A percentile compares a stretch with the other conserved stretches of the same genome.
Conservation (phyloP, 257 asterid species). For the Misopates orontium region DNA sequence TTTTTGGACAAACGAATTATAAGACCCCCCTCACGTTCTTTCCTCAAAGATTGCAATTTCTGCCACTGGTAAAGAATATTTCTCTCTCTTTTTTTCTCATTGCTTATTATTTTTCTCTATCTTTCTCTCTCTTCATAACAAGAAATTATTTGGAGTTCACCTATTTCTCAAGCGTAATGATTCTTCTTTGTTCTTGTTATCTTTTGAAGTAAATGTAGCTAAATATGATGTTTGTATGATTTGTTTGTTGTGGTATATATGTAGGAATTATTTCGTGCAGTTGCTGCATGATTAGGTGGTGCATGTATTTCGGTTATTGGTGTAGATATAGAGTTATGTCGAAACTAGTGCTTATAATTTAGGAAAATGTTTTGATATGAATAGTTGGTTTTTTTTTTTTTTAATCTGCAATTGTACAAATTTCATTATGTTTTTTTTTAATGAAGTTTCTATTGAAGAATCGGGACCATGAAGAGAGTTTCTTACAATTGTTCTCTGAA, state of each 20-base stretch:
- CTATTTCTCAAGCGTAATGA: constrained; percentile 7
- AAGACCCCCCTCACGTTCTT: constrained; percentile 13
- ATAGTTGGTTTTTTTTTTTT: no score
- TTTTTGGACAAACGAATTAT: constrained; percentile 11
- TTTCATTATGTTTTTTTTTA: background rate
- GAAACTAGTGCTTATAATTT: no score
- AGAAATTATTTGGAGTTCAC: background rate
- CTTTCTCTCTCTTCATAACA: no score
- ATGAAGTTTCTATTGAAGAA: background rate
- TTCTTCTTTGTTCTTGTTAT: background rate
- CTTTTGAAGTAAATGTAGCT: background rate
- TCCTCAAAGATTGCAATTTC: constrained; percentile 24
- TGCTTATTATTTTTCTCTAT: background rate
- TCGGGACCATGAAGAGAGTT: background rate
- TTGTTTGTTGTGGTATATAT: background rate
- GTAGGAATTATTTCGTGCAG: no score
- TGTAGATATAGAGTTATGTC: no score
- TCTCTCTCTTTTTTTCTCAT: background rate
- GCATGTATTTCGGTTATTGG: no score
- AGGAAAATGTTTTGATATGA: no score
- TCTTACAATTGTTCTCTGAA: background rate
- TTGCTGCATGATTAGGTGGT: no score
- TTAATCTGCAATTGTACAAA: background rate
- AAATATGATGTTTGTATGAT: background rate
- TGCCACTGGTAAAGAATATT: constrained; percentile 21